Conservation (phyloP, 441 rosid species). For the Mallotus japonicus region DNA sequence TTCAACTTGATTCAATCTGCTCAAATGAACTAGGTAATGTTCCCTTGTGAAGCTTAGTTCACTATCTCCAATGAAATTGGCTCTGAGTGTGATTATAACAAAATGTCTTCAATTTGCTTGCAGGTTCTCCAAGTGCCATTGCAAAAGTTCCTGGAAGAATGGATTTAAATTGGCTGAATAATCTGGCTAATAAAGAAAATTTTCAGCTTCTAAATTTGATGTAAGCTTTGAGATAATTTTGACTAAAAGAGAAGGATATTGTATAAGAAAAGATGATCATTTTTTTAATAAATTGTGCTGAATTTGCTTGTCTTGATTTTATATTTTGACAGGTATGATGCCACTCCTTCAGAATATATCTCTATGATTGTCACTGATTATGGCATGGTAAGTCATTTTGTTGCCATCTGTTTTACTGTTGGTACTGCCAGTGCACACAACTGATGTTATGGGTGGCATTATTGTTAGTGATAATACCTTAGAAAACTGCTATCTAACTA, state of each 20-base stretch:
- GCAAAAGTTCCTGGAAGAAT: slow-evolving; percentile 63
- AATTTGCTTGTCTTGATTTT: slow-evolving; percentile 8
- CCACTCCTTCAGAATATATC: slow-evolving; percentile 84
- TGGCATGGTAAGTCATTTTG: slow-evolving; percentile 76
- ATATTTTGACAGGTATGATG: slow-evolving; percentile 69
- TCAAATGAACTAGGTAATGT: slow-evolving; percentile 83
- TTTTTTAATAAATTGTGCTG: neutral
- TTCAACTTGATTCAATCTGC: slow-evolving; percentile 94
- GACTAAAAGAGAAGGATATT: neutral
- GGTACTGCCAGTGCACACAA: neutral
- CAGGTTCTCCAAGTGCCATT: slow-evolving; percentile 89
- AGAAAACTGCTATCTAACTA: neutral
- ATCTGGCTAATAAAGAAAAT: slow-evolving; percentile 51
- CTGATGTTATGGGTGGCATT: neutral
- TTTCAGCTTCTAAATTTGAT: slow-evolving; percentile 74
- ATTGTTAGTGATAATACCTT: neutral
- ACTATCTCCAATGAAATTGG: neutral
- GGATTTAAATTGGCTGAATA: slow-evolving; percentile 57
- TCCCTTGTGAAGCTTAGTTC: neutral
- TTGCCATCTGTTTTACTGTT: neutral
- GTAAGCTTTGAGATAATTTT: slow-evolving; percentile 41
- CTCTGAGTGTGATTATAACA: slow-evolving; percentile 2
- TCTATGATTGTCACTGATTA: slow-evolving; percentile 92
- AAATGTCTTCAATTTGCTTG: slow-evolving; percentile 18
- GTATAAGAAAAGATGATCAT: neutral